These are phyloP conservation scores for Boletus insuetus DNA, from an alignment of 768 basidiomycete species.

Conservation along the genomic window DNA sequence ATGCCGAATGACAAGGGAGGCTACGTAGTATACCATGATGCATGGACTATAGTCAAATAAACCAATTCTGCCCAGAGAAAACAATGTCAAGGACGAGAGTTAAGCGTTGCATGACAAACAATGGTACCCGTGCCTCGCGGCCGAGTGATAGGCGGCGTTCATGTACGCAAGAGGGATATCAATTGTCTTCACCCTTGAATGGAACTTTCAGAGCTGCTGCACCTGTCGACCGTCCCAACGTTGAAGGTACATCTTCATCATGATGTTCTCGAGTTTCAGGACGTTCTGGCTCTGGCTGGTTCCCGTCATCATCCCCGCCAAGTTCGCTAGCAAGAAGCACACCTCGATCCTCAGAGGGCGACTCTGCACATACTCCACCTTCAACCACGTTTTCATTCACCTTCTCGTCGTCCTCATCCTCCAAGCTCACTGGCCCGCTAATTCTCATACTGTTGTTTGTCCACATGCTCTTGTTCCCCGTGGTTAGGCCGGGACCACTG, in stretches of 20 bases:
- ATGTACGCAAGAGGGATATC: background rate
- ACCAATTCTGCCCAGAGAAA: background rate
- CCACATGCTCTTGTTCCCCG: conserved; percentile 58
- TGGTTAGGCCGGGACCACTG: conserved; percentile 42
- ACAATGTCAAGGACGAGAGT: background rate
- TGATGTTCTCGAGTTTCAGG: conserved; percentile 3
- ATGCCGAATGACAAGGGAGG: conserved; percentile 3
- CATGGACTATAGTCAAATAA: conserved; percentile 12
- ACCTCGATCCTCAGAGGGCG: conserved; percentile 8
- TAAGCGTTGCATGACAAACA: background rate
- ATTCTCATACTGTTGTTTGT: conserved; percentile 60
- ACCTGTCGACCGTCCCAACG: conserved; percentile 29
- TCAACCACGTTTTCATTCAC: conserved; percentile 16
- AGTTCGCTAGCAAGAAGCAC: background rate
- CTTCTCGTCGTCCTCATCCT: conserved; percentile 38
- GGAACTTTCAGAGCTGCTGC: conserved; percentile 12
- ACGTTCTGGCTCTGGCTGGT: conserved; percentile 3
- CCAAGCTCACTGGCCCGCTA: conserved; percentile 50
- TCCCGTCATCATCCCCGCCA: conserved; percentile 3
- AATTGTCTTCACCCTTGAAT: conserved; percentile 1
- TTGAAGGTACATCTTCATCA: conserved; percentile 23
- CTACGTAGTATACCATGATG: background rate
- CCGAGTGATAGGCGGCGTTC: background rate
- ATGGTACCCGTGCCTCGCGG: background rate
- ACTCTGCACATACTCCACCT: conserved; percentile 8